phyloP scores from a whole-genome alignment of 345 rosid genomes.

The Microthlaspi erraticum region DNA sequence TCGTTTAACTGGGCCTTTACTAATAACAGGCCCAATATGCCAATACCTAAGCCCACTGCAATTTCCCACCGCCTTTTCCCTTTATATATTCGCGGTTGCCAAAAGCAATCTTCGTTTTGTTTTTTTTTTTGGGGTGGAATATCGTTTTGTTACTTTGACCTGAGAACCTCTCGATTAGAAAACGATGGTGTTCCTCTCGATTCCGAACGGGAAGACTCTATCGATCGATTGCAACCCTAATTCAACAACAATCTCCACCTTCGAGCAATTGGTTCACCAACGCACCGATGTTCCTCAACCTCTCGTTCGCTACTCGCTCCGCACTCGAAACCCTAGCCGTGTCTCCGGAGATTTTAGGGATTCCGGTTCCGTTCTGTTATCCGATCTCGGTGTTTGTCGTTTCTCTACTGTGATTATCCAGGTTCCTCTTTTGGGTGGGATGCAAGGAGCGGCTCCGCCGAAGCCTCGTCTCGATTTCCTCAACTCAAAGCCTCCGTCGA shows the following conservation, averaged over 20 bases:
- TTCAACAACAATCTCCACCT: conserved; percentile 57
- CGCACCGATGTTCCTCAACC: conserved; percentile 52
- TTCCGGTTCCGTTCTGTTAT: conserved; percentile 49
- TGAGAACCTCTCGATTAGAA: neutral
- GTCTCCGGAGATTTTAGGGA: conserved; percentile 2
- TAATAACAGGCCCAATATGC: neutral
- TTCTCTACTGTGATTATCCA: conserved; percentile 65
- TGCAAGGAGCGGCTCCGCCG: conserved; percentile 55
- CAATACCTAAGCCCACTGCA: neutral
- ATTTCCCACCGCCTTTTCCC: neutral
- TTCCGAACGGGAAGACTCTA: conserved; percentile 57
- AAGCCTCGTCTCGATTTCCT: conserved; percentile 88
- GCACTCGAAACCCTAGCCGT: conserved; percentile 34
- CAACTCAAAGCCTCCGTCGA: conserved; percentile 79
- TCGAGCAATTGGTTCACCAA: conserved; percentile 54
- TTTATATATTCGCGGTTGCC: neutral
- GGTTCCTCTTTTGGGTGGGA: conserved; percentile 80
- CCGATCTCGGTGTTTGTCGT: conserved; percentile 54
- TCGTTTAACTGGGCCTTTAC: neutral
- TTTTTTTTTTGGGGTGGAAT: no score
- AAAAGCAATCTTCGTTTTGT: no score
- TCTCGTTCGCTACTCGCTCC: conserved; percentile 49
- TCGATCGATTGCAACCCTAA: conserved; percentile 56
- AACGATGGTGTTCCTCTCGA: conserved; percentile 63
- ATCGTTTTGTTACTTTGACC: neutral